These are phyloP conservation scores for Blastocystis hominis DNA, from an alignment of 352 stramenopile genomes.

Conservation along the genomic window DNA sequence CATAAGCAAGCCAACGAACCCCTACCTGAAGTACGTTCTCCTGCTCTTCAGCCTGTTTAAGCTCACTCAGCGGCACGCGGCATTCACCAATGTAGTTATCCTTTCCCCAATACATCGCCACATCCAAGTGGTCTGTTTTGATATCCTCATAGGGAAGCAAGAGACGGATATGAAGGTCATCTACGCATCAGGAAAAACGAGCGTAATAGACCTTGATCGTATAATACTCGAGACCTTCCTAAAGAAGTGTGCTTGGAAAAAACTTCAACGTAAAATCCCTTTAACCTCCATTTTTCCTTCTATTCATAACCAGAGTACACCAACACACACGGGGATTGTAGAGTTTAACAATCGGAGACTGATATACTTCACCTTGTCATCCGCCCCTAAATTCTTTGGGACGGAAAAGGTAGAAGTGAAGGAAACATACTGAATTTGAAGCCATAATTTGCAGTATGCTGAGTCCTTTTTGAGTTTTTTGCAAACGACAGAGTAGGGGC, in stretches of 20 bases:
- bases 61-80: background rate
- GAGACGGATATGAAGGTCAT: background rate
- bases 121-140: background rate
- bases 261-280: background rate
- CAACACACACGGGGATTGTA: background rate
- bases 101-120: background rate
- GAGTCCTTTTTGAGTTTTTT: background rate
- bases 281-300: background rate
- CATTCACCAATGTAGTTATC: constrained; percentile 15
- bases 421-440: background rate
- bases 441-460: background rate
- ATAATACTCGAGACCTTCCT: background rate
- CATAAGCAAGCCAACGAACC: background rate
- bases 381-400: background rate
- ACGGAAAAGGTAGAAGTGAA: background rate
- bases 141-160: background rate
- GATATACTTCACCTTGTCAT: background rate
- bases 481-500: background rate
- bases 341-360: background rate
- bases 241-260: background rate
- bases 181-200: background rate
- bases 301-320: background rate
- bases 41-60: background rate
- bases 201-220: background rate
- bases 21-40: background rate